Conservation (phyloP, 2,329 filamentous ascomycete genomes). For the Pseudogymnoascus sp. region DNA sequence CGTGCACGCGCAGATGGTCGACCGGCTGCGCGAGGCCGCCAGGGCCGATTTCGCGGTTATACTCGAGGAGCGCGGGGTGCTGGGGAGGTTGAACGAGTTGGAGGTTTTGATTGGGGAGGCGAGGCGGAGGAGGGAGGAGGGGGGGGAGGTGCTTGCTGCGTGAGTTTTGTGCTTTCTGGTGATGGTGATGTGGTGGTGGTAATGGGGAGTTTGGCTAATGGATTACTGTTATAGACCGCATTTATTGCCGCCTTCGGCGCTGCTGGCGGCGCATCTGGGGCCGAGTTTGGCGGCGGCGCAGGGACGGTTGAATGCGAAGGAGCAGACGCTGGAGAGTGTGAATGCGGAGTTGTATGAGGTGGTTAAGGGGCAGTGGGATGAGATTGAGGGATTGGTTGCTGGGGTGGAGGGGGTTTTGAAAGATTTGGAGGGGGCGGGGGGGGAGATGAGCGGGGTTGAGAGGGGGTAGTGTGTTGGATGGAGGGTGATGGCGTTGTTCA, state of each 20-base stretch:
- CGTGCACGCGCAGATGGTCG: constrained; percentile 51
- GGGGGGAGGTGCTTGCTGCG: constrained; percentile 7
- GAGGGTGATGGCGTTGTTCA: constrained; percentile 10
- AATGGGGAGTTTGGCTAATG: constrained; percentile 7
- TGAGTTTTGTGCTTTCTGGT: neutral
- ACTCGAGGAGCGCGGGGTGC: constrained; percentile 41
- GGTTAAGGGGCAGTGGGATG: constrained; percentile 43
- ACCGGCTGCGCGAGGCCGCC: constrained; percentile 45
- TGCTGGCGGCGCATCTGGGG: constrained; percentile 47
- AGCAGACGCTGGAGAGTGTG: constrained; percentile 48
- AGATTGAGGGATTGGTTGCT: constrained; percentile 43
- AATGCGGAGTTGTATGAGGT: constrained; percentile 46
- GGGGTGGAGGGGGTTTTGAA: constrained; percentile 42
- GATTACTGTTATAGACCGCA: constrained; percentile 38
- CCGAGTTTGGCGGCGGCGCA: constrained; percentile 45
- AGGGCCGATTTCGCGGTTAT: constrained; percentile 51
- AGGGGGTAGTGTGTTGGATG: constrained; percentile 12
- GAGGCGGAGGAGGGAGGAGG: constrained; percentile 19
- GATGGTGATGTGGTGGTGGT: constrained; percentile 24
- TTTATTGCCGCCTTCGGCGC: constrained; percentile 41
- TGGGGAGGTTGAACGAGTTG: constrained; percentile 50
- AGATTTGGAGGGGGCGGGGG: constrained; percentile 43
- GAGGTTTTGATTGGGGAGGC: constrained; percentile 48
- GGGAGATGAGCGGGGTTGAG: constrained; percentile 1
- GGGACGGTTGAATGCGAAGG: constrained; percentile 45